Evolutionary conservation across 805 yeast genomes (phyloP).

Genomic region (Saccharomyces kudriavzevii): DNA sequence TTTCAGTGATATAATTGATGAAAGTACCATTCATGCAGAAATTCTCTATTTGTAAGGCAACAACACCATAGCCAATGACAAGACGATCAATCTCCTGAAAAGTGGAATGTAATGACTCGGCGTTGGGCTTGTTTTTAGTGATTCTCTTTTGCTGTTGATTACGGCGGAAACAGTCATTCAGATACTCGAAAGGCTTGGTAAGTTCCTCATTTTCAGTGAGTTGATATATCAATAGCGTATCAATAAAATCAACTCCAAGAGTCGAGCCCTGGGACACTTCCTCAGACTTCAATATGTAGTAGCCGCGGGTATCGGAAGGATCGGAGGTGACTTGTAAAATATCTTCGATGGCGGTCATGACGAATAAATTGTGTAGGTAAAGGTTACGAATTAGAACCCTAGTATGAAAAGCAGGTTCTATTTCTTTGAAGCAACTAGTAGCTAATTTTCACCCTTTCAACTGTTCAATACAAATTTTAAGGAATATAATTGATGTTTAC

Average conservation of each 20-base stretch:
- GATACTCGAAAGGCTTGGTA: slow-evolving; percentile 19
- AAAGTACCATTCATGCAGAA: slow-evolving; percentile 23
- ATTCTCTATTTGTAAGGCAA: slow-evolving; percentile 62
- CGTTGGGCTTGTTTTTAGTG: slow-evolving; percentile 35
- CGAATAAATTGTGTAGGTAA: neutral
- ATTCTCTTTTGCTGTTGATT: slow-evolving; percentile 35
- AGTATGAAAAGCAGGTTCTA: neutral
- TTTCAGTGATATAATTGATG: slow-evolving; percentile 20
- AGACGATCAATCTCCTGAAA: slow-evolving; percentile 39
- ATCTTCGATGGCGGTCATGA: slow-evolving; percentile 22
- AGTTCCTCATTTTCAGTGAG: slow-evolving; percentile 27
- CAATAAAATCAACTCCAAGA: slow-evolving; percentile 18
- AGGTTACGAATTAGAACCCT: neutral
- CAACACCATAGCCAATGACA: slow-evolving; percentile 50
- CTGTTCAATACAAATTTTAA: neutral
- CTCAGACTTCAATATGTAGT: slow-evolving; percentile 9
- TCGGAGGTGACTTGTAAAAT: slow-evolving; percentile 19
- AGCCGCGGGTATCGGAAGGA: slow-evolving; percentile 12
- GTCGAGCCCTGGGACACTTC: slow-evolving; percentile 11
- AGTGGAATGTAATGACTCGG: slow-evolving; percentile 31
- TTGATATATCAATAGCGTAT: slow-evolving; percentile 25
- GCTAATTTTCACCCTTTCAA: neutral
- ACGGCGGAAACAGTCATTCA: slow-evolving; percentile 25
- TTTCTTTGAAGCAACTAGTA: neutral
- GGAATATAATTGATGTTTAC: neutral